A percentile compares a stretch with the other conserved stretches of the same genome.
These are phyloP conservation scores for Cryptosporidium viatorum DNA, from an alignment of 169 alveolate genomes.

Conservation along the genomic window DNA sequence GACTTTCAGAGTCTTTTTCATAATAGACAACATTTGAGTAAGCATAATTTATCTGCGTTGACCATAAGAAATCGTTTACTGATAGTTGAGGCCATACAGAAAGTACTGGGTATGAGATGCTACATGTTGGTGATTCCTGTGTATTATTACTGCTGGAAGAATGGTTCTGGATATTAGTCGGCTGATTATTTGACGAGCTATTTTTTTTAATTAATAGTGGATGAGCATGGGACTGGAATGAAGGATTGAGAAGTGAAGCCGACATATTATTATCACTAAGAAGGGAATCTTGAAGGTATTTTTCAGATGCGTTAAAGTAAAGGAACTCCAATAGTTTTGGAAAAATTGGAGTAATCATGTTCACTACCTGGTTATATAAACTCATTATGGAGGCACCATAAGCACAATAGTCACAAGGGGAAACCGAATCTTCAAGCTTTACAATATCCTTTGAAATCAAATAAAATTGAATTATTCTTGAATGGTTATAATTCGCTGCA, in stretches of 20 bases:
- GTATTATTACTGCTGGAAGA: not conserved
- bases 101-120: conserved; percentile 22
- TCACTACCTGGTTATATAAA: conserved; percentile 17
- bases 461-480: conserved; percentile 26
- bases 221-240: conserved; percentile 64
- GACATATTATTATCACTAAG: conserved; percentile 56
- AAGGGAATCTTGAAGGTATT: conserved; percentile 46
- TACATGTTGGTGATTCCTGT: not conserved
- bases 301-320: conserved; percentile 70
- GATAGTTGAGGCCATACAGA: conserved; percentile 69
- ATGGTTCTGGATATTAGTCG: not conserved
- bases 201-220: conserved; percentile 17
- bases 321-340: conserved; percentile 44
- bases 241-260: conserved; percentile 27
- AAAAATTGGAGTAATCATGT: not conserved
- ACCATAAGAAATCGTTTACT: conserved; percentile 66
- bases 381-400: conserved; percentile 67
- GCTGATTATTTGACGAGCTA: not conserved
- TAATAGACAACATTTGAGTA: conserved; percentile 39
- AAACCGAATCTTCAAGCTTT: not conserved
- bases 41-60: conserved; percentile 55
- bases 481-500: conserved; percentile 48
- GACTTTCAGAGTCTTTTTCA: not conserved
- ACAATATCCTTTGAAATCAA: conserved; percentile 57
- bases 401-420: conserved; percentile 18